Evolutionary conservation across 345 rosid species (phyloP).

Genomic region (Camelina hispida): DNA sequence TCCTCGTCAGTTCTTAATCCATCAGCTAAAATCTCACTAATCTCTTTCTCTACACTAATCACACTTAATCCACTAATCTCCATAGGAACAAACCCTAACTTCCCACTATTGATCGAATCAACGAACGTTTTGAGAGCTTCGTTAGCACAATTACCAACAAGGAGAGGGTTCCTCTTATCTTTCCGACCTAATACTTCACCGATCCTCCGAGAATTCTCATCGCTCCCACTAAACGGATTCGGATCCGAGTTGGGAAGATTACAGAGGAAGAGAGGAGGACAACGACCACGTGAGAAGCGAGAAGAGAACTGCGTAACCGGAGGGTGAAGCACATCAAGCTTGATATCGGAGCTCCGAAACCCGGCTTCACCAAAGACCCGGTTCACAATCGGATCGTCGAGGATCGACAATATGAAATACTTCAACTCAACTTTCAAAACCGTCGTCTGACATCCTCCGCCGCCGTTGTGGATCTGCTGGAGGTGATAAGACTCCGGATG

Average conservation of each 20-base stretch:
- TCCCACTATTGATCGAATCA: slow-evolving; percentile 41
- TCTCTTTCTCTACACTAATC: slow-evolving; percentile 51
- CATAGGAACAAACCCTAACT: slow-evolving; percentile 43
- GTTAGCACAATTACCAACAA: slow-evolving; percentile 59
- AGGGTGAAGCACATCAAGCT: slow-evolving; percentile 63
- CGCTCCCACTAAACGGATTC: slow-evolving; percentile 44
- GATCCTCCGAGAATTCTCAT: slow-evolving; percentile 57
- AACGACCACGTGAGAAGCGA: slow-evolving; percentile 41
- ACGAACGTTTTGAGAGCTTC: slow-evolving; percentile 55
- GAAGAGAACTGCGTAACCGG: slow-evolving; percentile 46
- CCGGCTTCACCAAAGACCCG: slow-evolving; percentile 68
- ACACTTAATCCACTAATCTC: slow-evolving; percentile 48
- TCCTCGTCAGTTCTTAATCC: slow-evolving; percentile 44
- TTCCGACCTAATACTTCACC: slow-evolving; percentile 47
- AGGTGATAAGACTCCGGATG: slow-evolving; percentile 81
- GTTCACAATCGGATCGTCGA: slow-evolving; percentile 76
- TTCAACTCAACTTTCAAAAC: slow-evolving; percentile 63
- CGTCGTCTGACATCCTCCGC: slow-evolving; percentile 37
- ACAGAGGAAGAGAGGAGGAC: slow-evolving; percentile 57
- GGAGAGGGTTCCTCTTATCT: slow-evolving; percentile 50
- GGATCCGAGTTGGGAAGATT: slow-evolving; percentile 52
- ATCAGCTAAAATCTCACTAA: slow-evolving; percentile 42
- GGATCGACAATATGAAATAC: slow-evolving; percentile 59
- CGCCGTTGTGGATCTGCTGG: slow-evolving; percentile 56
- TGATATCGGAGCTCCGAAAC: slow-evolving; percentile 63